These are phyloP conservation scores for Gynochthodes officinalis DNA, from an alignment of 257 asterid species.

Conservation along the genomic window DNA sequence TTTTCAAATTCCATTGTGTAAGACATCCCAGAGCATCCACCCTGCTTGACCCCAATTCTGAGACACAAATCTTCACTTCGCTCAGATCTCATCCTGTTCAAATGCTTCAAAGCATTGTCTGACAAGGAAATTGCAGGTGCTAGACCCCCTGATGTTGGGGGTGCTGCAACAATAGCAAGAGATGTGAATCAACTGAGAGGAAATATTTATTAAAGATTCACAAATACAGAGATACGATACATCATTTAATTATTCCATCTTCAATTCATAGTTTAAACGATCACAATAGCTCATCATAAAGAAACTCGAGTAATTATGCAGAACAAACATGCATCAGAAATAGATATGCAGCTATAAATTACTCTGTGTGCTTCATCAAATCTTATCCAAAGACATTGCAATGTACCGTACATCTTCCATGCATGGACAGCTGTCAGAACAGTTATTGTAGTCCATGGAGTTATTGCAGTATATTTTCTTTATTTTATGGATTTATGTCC, in stretches of 20 bases:
- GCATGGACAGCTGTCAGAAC: background rate
- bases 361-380: background rate
- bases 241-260: background rate
- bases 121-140: conserved; percentile 85
- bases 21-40: conserved; percentile 98
- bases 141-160: conserved; percentile 54
- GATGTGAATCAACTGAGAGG: background rate
- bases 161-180: conserved; percentile 42
- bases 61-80: conserved; percentile 63
- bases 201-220: background rate
- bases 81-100: conserved; percentile 71
- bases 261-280: background rate
- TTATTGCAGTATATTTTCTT: no score
- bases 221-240: background rate
- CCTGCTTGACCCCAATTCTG: conserved; percentile 95
- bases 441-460: background rate
- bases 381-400: no score
- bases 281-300: background rate
- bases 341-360: background rate
- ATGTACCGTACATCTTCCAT: background rate
- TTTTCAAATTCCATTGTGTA: conserved; percentile 93
- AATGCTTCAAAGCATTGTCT: conserved; percentile 68
- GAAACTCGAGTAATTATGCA: background rate
- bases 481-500: no score
- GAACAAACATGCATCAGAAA: background rate